Conservation (phyloP, 2,329 filamentous ascomycete genomes). For the Fusarium pseudograminearum region DNA sequence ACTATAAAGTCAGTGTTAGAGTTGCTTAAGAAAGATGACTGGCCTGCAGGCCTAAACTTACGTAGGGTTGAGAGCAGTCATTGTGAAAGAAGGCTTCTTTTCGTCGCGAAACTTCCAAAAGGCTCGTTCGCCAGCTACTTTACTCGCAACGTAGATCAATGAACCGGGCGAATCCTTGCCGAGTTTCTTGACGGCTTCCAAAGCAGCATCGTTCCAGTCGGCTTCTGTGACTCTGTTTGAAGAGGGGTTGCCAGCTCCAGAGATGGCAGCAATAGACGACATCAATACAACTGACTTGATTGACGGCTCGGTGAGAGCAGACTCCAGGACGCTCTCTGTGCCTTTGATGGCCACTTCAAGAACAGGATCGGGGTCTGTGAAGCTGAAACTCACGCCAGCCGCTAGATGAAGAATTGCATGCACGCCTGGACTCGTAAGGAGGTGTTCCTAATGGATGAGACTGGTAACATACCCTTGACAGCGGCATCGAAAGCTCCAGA, state of each 20-base stretch:
- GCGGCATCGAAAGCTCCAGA: conserved; percentile 53
- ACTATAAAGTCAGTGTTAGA: conserved; percentile 12
- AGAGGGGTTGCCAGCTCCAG: background rate
- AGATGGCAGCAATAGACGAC: conserved; percentile 43
- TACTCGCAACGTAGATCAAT: conserved; percentile 44
- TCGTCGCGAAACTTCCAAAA: conserved; percentile 44
- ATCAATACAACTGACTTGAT: conserved; percentile 44
- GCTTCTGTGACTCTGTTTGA: conserved; percentile 39
- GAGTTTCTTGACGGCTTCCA: conserved; percentile 33
- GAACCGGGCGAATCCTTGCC: conserved; percentile 35
- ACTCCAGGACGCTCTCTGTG: conserved; percentile 37
- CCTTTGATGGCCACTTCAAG: conserved; percentile 38
- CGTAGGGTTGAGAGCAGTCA: conserved; percentile 44
- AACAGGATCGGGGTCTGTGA: conserved; percentile 40
- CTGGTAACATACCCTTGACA: conserved; percentile 44
- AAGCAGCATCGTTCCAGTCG: conserved; percentile 42
- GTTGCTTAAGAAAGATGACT: rapidly evolving
- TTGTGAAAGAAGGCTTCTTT: conserved; percentile 37
- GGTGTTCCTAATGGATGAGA: background rate
- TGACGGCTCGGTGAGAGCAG: conserved; percentile 38
- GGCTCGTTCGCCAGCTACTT: conserved; percentile 39
- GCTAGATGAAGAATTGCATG: conserved; percentile 44
- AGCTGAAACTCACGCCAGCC: conserved; percentile 34
- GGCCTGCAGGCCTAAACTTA: conserved; percentile 2
- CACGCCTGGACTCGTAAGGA: conserved; percentile 30